Base-by-base conservation (phyloP, 1,284 basidiomycete genomes). In the Athelia sp. region DNA sequence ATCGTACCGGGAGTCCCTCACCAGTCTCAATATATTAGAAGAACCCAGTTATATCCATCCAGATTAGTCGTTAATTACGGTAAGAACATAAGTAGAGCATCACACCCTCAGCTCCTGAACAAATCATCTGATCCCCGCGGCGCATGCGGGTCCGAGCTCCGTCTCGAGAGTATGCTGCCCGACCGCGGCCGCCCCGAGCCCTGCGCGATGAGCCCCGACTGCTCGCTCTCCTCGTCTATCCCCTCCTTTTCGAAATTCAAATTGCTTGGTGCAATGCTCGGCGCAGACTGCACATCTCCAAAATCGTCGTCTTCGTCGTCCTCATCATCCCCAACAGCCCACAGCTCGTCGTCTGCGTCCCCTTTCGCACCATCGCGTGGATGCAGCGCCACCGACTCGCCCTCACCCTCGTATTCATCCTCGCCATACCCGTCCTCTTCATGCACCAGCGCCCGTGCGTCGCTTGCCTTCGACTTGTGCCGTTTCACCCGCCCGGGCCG, bases 281-380 rank as follows among this genome's bases (percentile, higher is more conserved):
- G 40, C 49, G 31, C 15, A 31, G 35, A 36, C 35, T 18, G 45
- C 49, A 21, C 24, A 17, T 31, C 34, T 35, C 45, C 60, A 58
- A 66, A 23, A 64, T 63, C 14, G 59, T 66, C 63, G n/a, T 63
- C 60, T 23, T 53, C 59, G 4, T 54, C 60, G 11, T 75, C 74
- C 17, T 83, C 79, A 14, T 79, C 80, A 49, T 87, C 86, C 2
- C 85, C 84, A 1, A 89, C 70, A 44, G 81, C 74, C 85, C 87
- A 90, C 32, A 82, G 54, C 18, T 70, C 72, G 1, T 73, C 66
- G 31, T 66, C 69, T 32, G 78, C 74, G 15, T 40, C 36, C 8
- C 67, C 67, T n/a, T 62, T 66, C 1, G 60, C 67, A n/a, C 63
- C 68, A 18, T 63, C 66, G 32, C 54, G 47, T 13, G 50, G 55